Conservation (phyloP, 352 stramenopile species). For the Pythium chondricola region DNA sequence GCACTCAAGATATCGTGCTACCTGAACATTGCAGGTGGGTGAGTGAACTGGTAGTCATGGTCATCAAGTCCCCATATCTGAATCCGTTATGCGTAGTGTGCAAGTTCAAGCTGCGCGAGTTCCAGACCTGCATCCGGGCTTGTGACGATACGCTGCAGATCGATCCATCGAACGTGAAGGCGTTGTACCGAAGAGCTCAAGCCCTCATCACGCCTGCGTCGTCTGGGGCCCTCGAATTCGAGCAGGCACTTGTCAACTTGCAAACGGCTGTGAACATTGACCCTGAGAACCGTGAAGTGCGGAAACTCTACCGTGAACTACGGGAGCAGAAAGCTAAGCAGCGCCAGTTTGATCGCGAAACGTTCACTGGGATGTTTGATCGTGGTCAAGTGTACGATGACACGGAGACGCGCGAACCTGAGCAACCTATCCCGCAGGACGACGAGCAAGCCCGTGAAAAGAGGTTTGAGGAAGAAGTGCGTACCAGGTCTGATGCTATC, state of each 20-base stretch:
- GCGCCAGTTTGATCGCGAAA: conserved; percentile 57
- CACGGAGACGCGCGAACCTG: conserved; percentile 9
- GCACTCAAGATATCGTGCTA: conserved; percentile 68
- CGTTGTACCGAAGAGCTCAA: conserved; percentile 65
- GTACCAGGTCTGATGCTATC: too few species aligned
- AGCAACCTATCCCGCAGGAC: neutral
- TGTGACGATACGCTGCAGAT: conserved; percentile 68
- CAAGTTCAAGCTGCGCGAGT: conserved; percentile 80
- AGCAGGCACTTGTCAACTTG: conserved; percentile 63
- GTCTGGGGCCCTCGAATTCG: conserved; percentile 70
- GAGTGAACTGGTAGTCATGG: too few species aligned
- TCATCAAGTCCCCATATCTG: too few species aligned
- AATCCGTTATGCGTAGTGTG: too few species aligned
- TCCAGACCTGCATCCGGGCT: conserved; percentile 41
- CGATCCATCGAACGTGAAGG: conserved; percentile 64
- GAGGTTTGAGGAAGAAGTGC: conserved; percentile 56
- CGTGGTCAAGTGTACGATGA: conserved; percentile 57
- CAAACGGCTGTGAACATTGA: conserved; percentile 62
- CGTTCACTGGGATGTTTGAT: conserved; percentile 82
- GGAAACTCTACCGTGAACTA: conserved; percentile 60
- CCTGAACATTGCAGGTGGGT: conserved; percentile 71
- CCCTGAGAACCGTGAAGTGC: conserved; percentile 48
- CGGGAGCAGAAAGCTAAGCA: conserved; percentile 63
- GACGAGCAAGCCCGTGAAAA: conserved; percentile 28
- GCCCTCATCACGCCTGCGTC: conserved; percentile 71